phyloP scores from a whole-genome alignment of 345 rosid species.

The Sisymbrium altissimum region DNA sequence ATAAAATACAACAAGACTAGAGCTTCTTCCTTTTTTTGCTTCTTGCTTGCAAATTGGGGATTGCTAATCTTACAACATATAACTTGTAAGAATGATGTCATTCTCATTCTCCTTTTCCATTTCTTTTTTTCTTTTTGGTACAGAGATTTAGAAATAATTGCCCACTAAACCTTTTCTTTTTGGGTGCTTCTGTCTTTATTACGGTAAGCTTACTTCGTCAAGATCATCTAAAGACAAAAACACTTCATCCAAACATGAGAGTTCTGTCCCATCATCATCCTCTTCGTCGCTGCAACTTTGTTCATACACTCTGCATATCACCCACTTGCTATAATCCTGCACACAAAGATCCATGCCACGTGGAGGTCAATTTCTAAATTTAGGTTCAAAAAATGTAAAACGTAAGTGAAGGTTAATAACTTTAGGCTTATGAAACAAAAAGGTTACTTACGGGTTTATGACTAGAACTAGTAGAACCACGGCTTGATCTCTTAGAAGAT shows the following conservation, averaged over 20 bases:
- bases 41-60: slow-evolving; percentile 23
- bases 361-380: slow-evolving; percentile 7
- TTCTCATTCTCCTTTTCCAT: slow-evolving; percentile 11
- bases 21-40: slow-evolving; percentile 10
- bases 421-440: not conserved
- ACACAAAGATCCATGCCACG: slow-evolving; percentile 25
- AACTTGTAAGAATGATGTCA: slow-evolving; percentile 34
- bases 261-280: slow-evolving; percentile 57
- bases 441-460: slow-evolving; percentile 37
- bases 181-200: slow-evolving; percentile 32
- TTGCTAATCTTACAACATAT: slow-evolving; percentile 32
- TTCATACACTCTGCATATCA: slow-evolving; percentile 80
- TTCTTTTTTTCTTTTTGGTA: slow-evolving; percentile 2
- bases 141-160: slow-evolving; percentile 33
- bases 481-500: slow-evolving; percentile 55
- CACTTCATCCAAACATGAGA: slow-evolving; percentile 93
- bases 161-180: slow-evolving; percentile 28
- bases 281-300: slow-evolving; percentile 39
- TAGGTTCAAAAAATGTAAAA: not conserved
- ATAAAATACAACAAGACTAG: slow-evolving; percentile 22
- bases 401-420: not conserved
- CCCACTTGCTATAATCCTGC: slow-evolving; percentile 88
- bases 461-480: slow-evolving; percentile 33
- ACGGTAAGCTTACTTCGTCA: slow-evolving; percentile 86
- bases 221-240: slow-evolving; percentile 89